phyloP scores from a whole-genome alignment of 495 filamentous ascomycete species.

The Hypoxylon perforatum region DNA sequence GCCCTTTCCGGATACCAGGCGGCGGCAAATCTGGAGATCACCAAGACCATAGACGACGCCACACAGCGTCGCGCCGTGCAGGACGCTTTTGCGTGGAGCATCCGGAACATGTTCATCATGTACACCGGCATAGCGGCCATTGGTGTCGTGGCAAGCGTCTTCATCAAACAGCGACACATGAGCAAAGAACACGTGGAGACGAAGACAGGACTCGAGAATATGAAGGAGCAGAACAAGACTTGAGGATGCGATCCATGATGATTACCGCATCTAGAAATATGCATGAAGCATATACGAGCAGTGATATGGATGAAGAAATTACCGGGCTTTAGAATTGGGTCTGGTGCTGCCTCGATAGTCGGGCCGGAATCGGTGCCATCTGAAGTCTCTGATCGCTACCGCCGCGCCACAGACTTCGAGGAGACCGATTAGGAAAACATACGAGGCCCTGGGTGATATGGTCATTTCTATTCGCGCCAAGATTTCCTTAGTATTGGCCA shows the following conservation, averaged over 20 bases:
- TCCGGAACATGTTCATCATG: conserved; percentile 63
- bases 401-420: no score
- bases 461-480: no score
- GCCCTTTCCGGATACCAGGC: conserved; percentile 53
- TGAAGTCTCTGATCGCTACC: no score
- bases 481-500: no score
- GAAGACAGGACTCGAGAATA: conserved; percentile 59
- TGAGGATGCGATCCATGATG: neutral
- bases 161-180: conserved; percentile 63
- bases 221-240: conserved; percentile 29
- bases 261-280: no score
- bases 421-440: no score
- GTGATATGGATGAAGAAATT: no score
- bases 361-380: no score
- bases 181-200: conserved; percentile 72
- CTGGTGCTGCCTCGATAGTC: no score
- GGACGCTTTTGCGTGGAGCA: conserved; percentile 68
- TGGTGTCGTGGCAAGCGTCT: conserved; percentile 62
- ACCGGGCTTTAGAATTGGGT: no score
- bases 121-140: conserved; percentile 65
- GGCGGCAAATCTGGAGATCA: conserved; percentile 61
- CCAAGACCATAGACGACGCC: conserved; percentile 57
- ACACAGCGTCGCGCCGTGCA: conserved; percentile 59
- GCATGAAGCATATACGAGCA: no score
- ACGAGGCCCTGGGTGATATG: no score